Evolutionary conservation across 176 grass and related monocot species (phyloP), one percentile per base, ranked within the genome.

Genomic region (Carex littledalei): DNA sequence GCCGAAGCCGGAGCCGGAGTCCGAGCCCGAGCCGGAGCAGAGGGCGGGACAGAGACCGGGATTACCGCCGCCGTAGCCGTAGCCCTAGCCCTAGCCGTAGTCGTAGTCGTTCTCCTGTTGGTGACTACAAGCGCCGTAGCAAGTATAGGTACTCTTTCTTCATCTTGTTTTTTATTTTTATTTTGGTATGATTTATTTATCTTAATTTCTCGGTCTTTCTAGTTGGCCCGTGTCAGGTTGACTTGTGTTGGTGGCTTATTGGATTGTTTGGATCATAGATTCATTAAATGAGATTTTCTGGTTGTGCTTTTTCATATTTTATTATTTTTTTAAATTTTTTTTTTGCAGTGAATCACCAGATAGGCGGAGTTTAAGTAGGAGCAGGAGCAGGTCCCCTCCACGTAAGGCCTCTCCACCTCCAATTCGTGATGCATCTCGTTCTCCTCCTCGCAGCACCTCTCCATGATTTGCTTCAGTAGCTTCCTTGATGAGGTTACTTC

Each of bases 1-100:
- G 80, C 59, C 74, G 68, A 15, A 91, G 87, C 60, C 65, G 86
- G 69, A 86, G 37, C 37, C 74, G 73, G 45, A 77, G 73, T 6
- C 73, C 2, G 13, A 91, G 87, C 60, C 65, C 6, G 6, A 91
- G 87, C 60, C 65, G 86, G 69, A 86, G 86, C 18, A 88, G 94
- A 67, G 94, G 88, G 59, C 91, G 86, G 58, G 87, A 91, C 82
- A 91, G 52, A 81, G 94, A 93, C 22, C 90, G 75, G 67, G 75
- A 89, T 90, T 80, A 87, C 29, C 89, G 68, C 41, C 89, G 59
- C 49, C 80, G 59, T 45, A 97, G 89, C 86, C 88, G 49, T 73
- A 95, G 59, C 55, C 80, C 31, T 53, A 96, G 89, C 86, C 88
- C 63, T 73, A 95, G 58, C 47, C 80, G 41, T 53, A 95, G 89